Evolutionary conservation across 768 basidiomycete species (phyloP).

Genomic region (Botryobasidium botryosum): DNA sequence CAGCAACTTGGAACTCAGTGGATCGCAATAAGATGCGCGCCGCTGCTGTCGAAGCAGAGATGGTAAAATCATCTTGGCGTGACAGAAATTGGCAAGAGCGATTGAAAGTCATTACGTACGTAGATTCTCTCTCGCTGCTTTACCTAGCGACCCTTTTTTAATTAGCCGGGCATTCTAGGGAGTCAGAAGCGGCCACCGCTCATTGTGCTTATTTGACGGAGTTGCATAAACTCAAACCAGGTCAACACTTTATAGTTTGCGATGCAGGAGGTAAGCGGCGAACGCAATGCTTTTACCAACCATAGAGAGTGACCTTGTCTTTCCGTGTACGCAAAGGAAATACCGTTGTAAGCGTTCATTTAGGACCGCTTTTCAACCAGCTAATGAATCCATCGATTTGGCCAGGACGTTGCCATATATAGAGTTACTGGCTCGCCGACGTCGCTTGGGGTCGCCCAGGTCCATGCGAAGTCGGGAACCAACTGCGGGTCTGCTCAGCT

Average conservation of each 20-base stretch:
- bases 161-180: constrained; percentile 19
- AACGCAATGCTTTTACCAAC: too few relatives aligned
- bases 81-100: constrained; percentile 68
- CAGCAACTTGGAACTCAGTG: constrained; percentile 79
- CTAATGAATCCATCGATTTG: constrained; percentile 5
- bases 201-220: constrained; percentile 71
- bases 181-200: constrained; percentile 71
- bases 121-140: background rate
- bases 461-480: constrained; percentile 71
- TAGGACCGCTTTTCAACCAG: constrained; percentile 1
- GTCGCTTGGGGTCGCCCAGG: constrained; percentile 78
- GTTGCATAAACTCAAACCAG: constrained; percentile 57
- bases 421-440: constrained; percentile 61
- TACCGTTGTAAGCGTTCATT: constrained; percentile 32
- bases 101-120: constrained; percentile 60
- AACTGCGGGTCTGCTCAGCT: constrained; percentile 78
- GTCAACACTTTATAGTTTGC: constrained; percentile 79
- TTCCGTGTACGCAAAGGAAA: too few relatives aligned
- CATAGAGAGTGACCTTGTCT: too few relatives aligned
- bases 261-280: constrained; percentile 82
- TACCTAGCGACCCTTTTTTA: too few relatives aligned
- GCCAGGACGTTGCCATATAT: constrained; percentile 29
- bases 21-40: constrained; percentile 77
- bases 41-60: constrained; percentile 53
- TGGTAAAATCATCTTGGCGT: too few relatives aligned